These are phyloP conservation scores for Macrolepiota dolichaula DNA, from an alignment of 768 basidiomycete genomes.

Conservation along the genomic window DNA sequence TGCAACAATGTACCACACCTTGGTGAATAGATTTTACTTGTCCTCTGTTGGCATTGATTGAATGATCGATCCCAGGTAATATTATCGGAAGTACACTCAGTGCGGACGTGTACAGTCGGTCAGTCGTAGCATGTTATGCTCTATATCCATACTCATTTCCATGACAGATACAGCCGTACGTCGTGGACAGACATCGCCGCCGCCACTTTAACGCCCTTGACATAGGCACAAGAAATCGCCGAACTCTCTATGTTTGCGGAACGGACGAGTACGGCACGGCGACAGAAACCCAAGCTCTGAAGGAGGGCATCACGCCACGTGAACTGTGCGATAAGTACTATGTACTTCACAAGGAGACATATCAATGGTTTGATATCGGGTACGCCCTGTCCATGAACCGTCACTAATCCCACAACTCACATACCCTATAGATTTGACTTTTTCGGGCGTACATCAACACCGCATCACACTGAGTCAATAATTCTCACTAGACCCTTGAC, in stretches of 20 bases:
- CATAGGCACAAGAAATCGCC: conserved; percentile 73
- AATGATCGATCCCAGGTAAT: conserved; percentile 48
- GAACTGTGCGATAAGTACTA: conserved; percentile 92
- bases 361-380: conserved; percentile 98
- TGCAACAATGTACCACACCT: conserved; percentile 98
- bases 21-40: conserved; percentile 43
- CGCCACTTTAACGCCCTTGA: background rate
- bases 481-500: background rate
- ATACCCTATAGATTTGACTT: conserved; percentile 72
- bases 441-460: conserved; percentile 94
- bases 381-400: conserved; percentile 26
- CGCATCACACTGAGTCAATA: conserved; percentile 79
- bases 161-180: conserved; percentile 59
- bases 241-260: conserved; percentile 93
- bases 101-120: conserved; percentile 96
- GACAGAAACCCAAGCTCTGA: conserved; percentile 94
- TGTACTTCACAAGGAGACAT: conserved; percentile 84
- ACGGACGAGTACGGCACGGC: conserved; percentile 99
- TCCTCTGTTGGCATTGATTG: background rate
- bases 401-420: conserved; percentile 1
- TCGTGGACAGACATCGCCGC: conserved; percentile 6
- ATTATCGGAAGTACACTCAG: conserved; percentile 95
- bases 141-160: background rate
- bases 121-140: conserved; percentile 8
- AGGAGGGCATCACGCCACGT: conserved; percentile 76